Percentiles rank a stretch among this genome's conserved stretches.
Conservation (phyloP, 176 grass and related monocot genomes). For the Eleusine coracana region DNA sequence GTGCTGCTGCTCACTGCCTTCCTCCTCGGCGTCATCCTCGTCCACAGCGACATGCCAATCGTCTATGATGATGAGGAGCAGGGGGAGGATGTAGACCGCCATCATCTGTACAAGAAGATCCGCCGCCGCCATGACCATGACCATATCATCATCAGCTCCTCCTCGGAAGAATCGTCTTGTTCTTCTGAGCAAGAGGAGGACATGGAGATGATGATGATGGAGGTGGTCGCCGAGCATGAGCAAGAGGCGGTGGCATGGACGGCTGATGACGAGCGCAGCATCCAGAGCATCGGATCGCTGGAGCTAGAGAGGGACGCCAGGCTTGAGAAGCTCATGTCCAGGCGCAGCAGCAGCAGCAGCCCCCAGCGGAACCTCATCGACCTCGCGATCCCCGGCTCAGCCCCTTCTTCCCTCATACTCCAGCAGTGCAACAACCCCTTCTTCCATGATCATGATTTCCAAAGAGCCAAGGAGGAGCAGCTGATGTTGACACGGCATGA, state of each 20-base stretch:
- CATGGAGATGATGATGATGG: not conserved
- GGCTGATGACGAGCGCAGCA: slow-evolving; percentile 53
- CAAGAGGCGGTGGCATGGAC: slow-evolving; percentile 40
- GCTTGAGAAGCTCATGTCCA: slow-evolving; percentile 58
- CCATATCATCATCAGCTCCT: not conserved
- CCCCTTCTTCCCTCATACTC: slow-evolving; percentile 54
- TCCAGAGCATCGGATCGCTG: slow-evolving; percentile 45
- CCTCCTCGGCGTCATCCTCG: slow-evolving; percentile 56
- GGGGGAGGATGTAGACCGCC: slow-evolving; percentile 8
- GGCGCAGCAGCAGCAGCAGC: slow-evolving; percentile 16
- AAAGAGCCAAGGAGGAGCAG: not conserved
- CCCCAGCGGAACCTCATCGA: slow-evolving; percentile 36
- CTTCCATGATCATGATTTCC: not conserved
- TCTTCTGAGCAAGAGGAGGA: not conserved
- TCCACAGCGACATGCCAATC: slow-evolving; percentile 38
- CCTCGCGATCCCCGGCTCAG: slow-evolving; percentile 52
- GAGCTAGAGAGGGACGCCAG: slow-evolving; percentile 60
- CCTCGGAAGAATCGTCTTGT: not conserved
- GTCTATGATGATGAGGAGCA: too few relatives aligned
- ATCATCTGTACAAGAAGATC: slow-evolving; percentile 43
- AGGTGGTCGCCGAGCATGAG: not conserved
- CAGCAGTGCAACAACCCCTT: slow-evolving; percentile 34
- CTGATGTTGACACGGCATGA: slow-evolving; percentile 47
- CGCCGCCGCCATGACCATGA: not conserved
- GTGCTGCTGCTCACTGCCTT: slow-evolving; percentile 51